A percentile compares a stretch with the other conserved stretches of the same genome.
Evolutionary conservation across 2,329 filamentous ascomycete species (phyloP).

Genomic region (Zasmidium cellare): DNA sequence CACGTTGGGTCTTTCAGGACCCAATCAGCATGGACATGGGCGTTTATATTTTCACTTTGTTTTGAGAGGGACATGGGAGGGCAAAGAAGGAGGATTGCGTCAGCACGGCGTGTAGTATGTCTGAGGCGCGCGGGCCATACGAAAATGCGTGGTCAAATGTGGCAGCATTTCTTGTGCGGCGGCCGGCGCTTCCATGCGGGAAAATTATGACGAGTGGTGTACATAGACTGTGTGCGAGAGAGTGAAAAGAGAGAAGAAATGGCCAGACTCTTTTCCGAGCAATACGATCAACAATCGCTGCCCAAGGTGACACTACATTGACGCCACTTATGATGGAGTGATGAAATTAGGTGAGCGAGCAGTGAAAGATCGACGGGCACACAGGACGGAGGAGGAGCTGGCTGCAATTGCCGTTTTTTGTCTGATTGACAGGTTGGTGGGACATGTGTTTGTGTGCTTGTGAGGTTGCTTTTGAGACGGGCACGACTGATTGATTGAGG

Average conservation of each 20-base stretch:
- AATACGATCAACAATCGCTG: no score
- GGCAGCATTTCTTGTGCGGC: neutral
- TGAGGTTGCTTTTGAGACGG: slow-evolving; percentile 2
- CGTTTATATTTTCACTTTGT: slow-evolving; percentile 3
- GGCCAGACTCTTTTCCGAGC: neutral
- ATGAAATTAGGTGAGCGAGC: neutral
- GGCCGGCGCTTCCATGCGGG: neutral
- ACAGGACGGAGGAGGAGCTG: neutral
- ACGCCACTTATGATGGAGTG: neutral
- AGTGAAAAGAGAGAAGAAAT: no score
- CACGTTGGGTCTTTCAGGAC: slow-evolving; percentile 9
- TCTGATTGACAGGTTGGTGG: slow-evolving; percentile 23
- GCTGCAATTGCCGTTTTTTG: slow-evolving; percentile 17
- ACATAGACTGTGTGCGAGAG: slow-evolving; percentile 10
- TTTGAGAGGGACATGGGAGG: no score
- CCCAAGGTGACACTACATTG: neutral
- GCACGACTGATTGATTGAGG: neutral
- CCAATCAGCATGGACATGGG: slow-evolving; percentile 1
- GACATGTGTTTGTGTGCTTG: slow-evolving; percentile 6
- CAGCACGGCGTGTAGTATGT: neutral
- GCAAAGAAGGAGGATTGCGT: neutral
- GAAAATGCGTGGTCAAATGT: no score
- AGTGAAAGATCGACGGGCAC: neutral
- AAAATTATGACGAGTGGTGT: slow-evolving; percentile 4
- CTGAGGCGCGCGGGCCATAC: no score